Evolutionary conservation across 108 stramenopile species (phyloP).

Genomic region (Skeletonema costatum): DNA sequence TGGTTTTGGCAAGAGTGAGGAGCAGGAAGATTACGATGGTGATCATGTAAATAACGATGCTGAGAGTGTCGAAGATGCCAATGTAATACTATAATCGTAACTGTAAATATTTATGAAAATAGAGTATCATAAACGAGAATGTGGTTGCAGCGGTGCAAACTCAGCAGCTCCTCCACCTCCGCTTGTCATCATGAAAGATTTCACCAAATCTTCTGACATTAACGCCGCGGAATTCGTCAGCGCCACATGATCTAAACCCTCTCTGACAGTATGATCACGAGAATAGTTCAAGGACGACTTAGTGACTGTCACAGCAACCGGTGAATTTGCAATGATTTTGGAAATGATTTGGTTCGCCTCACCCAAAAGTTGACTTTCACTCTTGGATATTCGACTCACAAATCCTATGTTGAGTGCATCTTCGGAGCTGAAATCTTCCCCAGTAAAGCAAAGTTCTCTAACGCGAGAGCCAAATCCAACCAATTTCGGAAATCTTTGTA

Average conservation of each 20-base stretch:
- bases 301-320: constrained; percentile 73
- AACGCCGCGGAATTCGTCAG: constrained; percentile 73
- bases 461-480: constrained; percentile 68
- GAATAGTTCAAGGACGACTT: constrained; percentile 71
- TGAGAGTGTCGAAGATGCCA: neutral
- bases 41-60: constrained; percentile 1
- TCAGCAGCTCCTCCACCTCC: constrained; percentile 17
- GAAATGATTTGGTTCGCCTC: constrained; percentile 51
- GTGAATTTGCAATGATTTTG: constrained; percentile 60
- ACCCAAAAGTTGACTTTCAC: constrained; percentile 30
- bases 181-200: constrained; percentile 47
- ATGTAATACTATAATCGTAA: neutral
- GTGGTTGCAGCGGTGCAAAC: constrained; percentile 28
- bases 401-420: constrained; percentile 75
- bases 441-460: constrained; percentile 71
- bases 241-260: constrained; percentile 76
- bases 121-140: constrained; percentile 33
- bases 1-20: constrained; percentile 3
- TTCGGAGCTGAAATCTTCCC: constrained; percentile 58
- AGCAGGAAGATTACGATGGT: constrained; percentile 1
- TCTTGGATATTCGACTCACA: constrained; percentile 56
- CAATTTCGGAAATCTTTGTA: constrained; percentile 79
- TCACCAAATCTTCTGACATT: constrained; percentile 67
- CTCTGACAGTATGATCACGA: constrained; percentile 73
- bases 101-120: neutral